phyloP scores from a whole-genome alignment of 176 grass and related monocot species.

The Oryza brachyantha region DNA sequence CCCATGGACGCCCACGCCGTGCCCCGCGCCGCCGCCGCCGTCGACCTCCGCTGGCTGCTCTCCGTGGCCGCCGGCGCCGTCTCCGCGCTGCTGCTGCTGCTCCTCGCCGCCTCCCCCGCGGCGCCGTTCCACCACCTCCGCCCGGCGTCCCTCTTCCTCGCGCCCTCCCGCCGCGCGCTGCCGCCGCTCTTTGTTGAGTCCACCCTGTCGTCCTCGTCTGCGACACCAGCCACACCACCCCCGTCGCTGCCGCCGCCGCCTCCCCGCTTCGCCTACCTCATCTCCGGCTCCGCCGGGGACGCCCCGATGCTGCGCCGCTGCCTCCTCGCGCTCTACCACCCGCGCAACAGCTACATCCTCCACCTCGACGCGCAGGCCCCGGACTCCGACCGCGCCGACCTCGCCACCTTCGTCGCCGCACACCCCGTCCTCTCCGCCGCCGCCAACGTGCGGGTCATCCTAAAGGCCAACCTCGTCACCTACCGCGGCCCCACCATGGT shows the following conservation, averaged over 20 bases:
- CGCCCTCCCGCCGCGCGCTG: neutral
- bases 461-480: constrained; percentile 80
- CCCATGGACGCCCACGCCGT: constrained; percentile 22
- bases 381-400: constrained; percentile 38
- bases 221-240: neutral
- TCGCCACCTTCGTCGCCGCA: constrained; percentile 41
- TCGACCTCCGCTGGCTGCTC: constrained; percentile 48
- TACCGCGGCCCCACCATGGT: constrained; percentile 91
- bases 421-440: constrained; percentile 47
- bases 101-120: constrained; percentile 20
- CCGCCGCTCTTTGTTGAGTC: constrained; percentile 48
- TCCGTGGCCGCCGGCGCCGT: constrained; percentile 31
- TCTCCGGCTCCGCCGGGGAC: constrained; percentile 59
- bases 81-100: constrained; percentile 40
- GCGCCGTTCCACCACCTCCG: constrained; percentile 18
- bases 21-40: neutral
- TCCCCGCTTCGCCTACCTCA: constrained; percentile 69
- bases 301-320: constrained; percentile 47
- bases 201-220: constrained; percentile 17
- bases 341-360: constrained; percentile 73
- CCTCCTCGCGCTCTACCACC: constrained; percentile 84
- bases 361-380: constrained; percentile 76
- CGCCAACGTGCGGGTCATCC: constrained; percentile 58
- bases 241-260: no score
- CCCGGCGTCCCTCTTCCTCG: constrained; percentile 11